Evolutionary conservation across 768 basidiomycete genomes (phyloP), one percentile per base, ranked within the genome.

Genomic region (Hypholoma sublateritium): DNA sequence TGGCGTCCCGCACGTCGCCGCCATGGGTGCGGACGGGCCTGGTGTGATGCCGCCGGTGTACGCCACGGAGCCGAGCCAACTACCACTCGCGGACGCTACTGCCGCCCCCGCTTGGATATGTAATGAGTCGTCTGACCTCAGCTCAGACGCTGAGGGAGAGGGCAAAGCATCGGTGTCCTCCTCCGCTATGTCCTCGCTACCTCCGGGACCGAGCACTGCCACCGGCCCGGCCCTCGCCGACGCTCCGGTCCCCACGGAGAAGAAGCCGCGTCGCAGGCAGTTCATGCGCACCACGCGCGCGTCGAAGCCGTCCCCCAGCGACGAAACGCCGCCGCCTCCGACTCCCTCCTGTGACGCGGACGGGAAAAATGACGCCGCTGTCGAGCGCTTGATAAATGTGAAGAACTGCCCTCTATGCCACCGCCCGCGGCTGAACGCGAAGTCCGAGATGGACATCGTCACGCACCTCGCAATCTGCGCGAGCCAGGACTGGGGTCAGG

Each of bases 381-480:
- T 87, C 49, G 93, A 98, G 70, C 83, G 94, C 5, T 87, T 99
- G 25, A 95, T 98, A 77, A 98, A 98, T 68, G 86, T 99, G 63
- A 91, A 90, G 78, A 89, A 85, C 55, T 99, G 96, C 68, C 96
- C 96, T 0, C 70, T 99, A 42, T 99, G 96, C 67, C 95, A 94
- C 68, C 85, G 93, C 11, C 90, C 93, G 2, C 77, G 95, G 43
- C 66, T 98, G 63, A 90, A 83, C 71, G 82, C 84, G 52, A 94
- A 94, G 70, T 92, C 87, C 0, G 97, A 98, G 71, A 79, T 94
- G 64, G 95, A 97, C 68, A 97, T 98, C 65, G 78, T 99, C 51
- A 98, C 97, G 21, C 96, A 99, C 70, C 73, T 99, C n/a, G 97
- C 95, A 1, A 85, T 98, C 9, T 99, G 96, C 65, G 95, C 97